Evolutionary conservation across 2,329 filamentous ascomycete genomes (phyloP).

Genomic region (Huntiella omanensis): DNA sequence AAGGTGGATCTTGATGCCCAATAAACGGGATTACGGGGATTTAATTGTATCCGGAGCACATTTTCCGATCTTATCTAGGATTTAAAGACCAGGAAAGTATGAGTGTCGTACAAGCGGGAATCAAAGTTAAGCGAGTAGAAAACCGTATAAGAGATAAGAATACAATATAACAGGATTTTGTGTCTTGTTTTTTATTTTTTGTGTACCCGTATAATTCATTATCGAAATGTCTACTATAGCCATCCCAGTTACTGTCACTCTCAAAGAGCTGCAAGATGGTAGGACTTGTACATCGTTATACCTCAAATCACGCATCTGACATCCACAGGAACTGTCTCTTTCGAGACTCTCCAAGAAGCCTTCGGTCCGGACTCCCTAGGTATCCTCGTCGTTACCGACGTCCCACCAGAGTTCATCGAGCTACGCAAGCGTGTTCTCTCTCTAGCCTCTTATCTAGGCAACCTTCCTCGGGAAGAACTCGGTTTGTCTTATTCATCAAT

Average conservation of each 20-base stretch:
- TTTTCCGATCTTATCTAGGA: no score
- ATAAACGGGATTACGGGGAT: no score
- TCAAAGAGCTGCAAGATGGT: conserved; percentile 42
- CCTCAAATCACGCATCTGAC: conserved; percentile 10
- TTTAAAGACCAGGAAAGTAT: no score
- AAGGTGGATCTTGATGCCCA: no score
- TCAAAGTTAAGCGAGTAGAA: no score
- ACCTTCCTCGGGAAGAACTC: conserved; percentile 52
- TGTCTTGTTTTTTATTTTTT: not conserved
- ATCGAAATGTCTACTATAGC: conserved; percentile 18
- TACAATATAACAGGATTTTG: no score
- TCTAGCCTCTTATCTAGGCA: conserved; percentile 76
- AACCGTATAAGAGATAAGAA: no score
- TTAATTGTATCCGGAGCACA: no score
- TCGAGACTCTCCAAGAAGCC: conserved; percentile 52
- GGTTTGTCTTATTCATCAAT: conserved; percentile 27
- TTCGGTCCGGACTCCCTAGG: conserved; percentile 84
- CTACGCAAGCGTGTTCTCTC: conserved; percentile 60
- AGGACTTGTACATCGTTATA: conserved; percentile 14
- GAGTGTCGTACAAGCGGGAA: no score
- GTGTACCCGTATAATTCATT: not conserved
- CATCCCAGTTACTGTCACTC: conserved; percentile 39
- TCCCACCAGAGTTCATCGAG: conserved; percentile 52
- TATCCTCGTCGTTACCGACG: conserved; percentile 80
- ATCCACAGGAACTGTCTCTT: conserved; percentile 41